Evolutionary conservation across 371 early-diverging fungal species (phyloP).

Genomic region (Circinella minor): DNA sequence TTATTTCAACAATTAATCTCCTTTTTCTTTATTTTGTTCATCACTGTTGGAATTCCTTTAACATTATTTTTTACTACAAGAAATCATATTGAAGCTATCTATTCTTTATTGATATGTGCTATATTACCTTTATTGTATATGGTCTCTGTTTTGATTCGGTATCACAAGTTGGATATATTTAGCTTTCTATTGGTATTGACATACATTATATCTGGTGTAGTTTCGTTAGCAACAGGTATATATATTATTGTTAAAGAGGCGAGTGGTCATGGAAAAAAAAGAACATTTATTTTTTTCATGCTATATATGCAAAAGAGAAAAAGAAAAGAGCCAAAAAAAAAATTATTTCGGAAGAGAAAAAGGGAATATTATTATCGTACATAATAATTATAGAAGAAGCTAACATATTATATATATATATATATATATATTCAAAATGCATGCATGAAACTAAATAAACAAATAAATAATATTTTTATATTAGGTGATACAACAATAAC

Average conservation of each 20-base stretch:
- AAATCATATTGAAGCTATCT: constrained; percentile 13
- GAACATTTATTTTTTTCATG: neutral
- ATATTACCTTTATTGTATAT: constrained; percentile 36
- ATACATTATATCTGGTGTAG: constrained; percentile 42
- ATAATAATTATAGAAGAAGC: too few species aligned
- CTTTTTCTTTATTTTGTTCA: neutral
- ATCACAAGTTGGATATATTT: constrained; percentile 38
- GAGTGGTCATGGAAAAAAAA: too few species aligned
- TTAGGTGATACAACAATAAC: constrained; percentile 40
- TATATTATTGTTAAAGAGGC: too few species aligned
- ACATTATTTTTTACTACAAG: constrained; percentile 22
- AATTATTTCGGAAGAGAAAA: too few species aligned
- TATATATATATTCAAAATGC: neutral
- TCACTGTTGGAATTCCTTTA: constrained; percentile 24
- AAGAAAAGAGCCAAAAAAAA: too few species aligned
- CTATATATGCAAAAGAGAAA: neutral
- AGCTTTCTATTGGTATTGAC: constrained; percentile 42
- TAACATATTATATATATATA: neutral
- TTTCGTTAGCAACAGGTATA: constrained; percentile 35
- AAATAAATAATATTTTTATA: too few species aligned
- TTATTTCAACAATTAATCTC: neutral
- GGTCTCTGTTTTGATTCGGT: constrained; percentile 25
- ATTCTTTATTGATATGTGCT: constrained; percentile 30
- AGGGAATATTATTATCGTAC: too few species aligned
- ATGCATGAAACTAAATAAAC: neutral